A percentile compares a stretch with the other conserved stretches of the same genome.
Conservation (phyloP, 805 yeast species). For the Kuraishia hungarica region DNA sequence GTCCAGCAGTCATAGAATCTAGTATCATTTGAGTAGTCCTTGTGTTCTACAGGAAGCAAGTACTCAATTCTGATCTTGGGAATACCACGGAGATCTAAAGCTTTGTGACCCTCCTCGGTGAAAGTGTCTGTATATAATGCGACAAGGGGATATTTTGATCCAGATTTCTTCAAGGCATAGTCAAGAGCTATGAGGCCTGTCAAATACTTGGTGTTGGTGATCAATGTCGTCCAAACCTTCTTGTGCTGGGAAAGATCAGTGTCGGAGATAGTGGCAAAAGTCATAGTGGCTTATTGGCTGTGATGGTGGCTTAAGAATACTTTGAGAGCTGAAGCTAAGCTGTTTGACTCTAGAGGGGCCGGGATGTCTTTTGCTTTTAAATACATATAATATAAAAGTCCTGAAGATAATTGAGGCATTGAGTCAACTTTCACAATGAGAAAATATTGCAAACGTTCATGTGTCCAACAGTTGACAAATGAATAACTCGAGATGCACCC, state of each 20-base stretch:
- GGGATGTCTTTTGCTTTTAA: no score
- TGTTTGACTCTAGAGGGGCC: no score
- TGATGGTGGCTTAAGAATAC: no score
- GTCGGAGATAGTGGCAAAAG: slow-evolving; percentile 8
- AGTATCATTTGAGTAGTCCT: slow-evolving; percentile 39
- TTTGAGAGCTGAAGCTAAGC: no score
- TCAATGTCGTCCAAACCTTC: slow-evolving; percentile 46
- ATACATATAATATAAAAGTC: no score
- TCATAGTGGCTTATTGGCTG: slow-evolving; percentile 1
- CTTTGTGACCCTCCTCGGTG: slow-evolving; percentile 27
- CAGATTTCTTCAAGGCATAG: slow-evolving; percentile 31
- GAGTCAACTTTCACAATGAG: neutral
- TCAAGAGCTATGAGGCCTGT: slow-evolving; percentile 44
- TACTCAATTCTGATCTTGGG: slow-evolving; percentile 30
- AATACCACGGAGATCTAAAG: slow-evolving; percentile 30
- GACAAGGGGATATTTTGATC: slow-evolving; percentile 41
- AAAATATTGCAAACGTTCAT: no score
- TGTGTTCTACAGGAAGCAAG: slow-evolving; percentile 32
- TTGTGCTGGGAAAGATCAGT: slow-evolving; percentile 8
- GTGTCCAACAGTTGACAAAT: neutral
- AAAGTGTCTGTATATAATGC: slow-evolving; percentile 45
- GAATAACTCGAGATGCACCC: neutral
- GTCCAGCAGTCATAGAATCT: slow-evolving; percentile 58
- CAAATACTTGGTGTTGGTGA: slow-evolving; percentile 42
- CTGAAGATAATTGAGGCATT: neutral